These are phyloP conservation scores for Erodium chrysanthum DNA, from an alignment of 441 rosid species.

Conservation along the genomic window DNA sequence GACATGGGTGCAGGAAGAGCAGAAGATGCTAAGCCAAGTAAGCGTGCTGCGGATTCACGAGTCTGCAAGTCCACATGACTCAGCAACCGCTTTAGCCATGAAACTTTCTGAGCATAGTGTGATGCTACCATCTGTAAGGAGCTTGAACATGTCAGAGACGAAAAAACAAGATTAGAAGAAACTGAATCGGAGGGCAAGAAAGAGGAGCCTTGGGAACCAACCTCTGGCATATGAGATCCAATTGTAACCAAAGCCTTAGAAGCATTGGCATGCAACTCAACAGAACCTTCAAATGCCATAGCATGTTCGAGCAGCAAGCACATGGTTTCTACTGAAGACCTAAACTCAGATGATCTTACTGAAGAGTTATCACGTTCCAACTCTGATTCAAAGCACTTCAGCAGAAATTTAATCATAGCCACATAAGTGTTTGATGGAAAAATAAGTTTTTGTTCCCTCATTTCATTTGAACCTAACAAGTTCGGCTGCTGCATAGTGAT, in stretches of 20 bases:
- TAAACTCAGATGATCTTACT: slow-evolving; percentile 48
- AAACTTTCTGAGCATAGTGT: slow-evolving; percentile 47
- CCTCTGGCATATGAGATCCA: slow-evolving; percentile 81
- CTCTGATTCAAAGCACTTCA: slow-evolving; percentile 80
- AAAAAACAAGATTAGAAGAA: slow-evolving; percentile 8
- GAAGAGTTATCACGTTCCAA: slow-evolving; percentile 42
- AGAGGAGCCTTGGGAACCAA: slow-evolving; percentile 24
- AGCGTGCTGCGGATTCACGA: slow-evolving; percentile 85
- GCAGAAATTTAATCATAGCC: slow-evolving; percentile 67
- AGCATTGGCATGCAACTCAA: slow-evolving; percentile 79
- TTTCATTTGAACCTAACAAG: slow-evolving; percentile 57
- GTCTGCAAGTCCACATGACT: slow-evolving; percentile 72
- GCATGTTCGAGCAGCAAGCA: slow-evolving; percentile 82
- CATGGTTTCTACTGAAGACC: slow-evolving; percentile 52
- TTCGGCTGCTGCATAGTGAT: slow-evolving; percentile 72
- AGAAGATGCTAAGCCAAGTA: slow-evolving; percentile 89
- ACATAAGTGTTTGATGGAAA: slow-evolving; percentile 67
- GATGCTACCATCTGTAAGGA: slow-evolving; percentile 55
- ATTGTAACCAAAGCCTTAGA: slow-evolving; percentile 65
- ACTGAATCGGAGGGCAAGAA: slow-evolving; percentile 12
- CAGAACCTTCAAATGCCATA: slow-evolving; percentile 73
- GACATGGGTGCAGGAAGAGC: slow-evolving; percentile 47
- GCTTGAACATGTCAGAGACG: slow-evolving; percentile 15
- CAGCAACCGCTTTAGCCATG: slow-evolving; percentile 78
- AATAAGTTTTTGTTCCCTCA: slow-evolving; percentile 65